Evolutionary conservation across 2,329 filamentous ascomycete species (phyloP).

Genomic region (Aaosphaeria arxii): DNA sequence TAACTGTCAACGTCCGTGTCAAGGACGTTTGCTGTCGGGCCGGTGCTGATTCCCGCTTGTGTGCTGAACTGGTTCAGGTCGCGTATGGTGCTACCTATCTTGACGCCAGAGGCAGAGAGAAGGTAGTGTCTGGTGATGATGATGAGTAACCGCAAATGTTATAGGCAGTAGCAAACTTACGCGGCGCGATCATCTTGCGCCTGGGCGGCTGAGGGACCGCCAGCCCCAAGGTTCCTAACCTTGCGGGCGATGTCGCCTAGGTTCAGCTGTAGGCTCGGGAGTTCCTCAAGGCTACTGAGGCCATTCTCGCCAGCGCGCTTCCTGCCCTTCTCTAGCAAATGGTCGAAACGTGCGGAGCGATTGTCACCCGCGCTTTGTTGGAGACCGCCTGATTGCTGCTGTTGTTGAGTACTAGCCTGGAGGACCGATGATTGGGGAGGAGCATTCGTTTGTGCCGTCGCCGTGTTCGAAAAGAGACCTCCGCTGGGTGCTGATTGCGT

Average conservation of each 20-base stretch:
- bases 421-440: conserved; percentile 26
- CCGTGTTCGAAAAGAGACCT: neutral
- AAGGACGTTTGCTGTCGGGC: conserved; percentile 38
- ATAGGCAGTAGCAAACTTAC: conserved; percentile 36
- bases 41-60: conserved; percentile 60
- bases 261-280: conserved; percentile 87
- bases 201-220: conserved; percentile 59
- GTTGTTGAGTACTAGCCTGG: conserved; percentile 20
- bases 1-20: conserved; percentile 66
- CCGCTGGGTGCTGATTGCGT: conserved; percentile 1
- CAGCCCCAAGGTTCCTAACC: conserved; percentile 74
- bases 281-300: conserved; percentile 62
- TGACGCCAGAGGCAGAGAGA: conserved; percentile 88
- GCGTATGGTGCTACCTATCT: conserved; percentile 78
- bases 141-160: neutral
- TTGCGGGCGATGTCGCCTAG: conserved; percentile 78
- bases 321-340: conserved; percentile 60
- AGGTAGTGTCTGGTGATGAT: conserved; percentile 70
- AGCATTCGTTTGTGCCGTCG: conserved; percentile 20
- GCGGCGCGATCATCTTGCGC: conserved; percentile 48
- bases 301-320: conserved; percentile 68
- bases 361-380: conserved; percentile 29
- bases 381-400: conserved; percentile 22
- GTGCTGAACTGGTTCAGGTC: conserved; percentile 79
- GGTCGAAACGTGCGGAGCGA: conserved; percentile 63